Conservation (phyloP, 192 early-diverging fungal species). For the Thamnidium elegans region DNA sequence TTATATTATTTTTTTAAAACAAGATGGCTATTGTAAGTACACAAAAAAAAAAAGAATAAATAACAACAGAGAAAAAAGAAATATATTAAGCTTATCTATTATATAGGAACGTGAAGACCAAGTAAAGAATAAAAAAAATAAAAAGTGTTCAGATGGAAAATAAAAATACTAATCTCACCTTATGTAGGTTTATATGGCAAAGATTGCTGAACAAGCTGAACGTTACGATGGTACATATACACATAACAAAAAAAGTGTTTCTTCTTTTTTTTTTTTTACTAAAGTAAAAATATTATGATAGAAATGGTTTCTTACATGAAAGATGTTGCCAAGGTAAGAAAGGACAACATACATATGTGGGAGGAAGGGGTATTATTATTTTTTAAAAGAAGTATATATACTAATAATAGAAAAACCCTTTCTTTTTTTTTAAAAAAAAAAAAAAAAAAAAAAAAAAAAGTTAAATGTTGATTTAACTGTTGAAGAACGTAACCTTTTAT, state of each 20-base stretch:
- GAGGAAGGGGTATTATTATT: background rate
- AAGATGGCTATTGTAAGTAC: conserved; percentile 13
- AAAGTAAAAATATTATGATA: background rate
- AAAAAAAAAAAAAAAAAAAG: conserved; percentile 33
- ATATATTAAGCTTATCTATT: background rate
- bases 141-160: background rate
- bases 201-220: conserved; percentile 98
- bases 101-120: conserved; percentile 43
- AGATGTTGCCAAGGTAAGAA: conserved; percentile 45
- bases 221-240: conserved; percentile 86
- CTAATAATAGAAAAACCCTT: background rate
- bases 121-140: conserved; percentile 9
- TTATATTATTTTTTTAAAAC: background rate
- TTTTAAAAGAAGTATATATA: no score
- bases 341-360: background rate
- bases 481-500: conserved; percentile 78
- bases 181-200: conserved; percentile 89
- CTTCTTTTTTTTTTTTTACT: background rate
- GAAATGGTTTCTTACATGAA: conserved; percentile 24
- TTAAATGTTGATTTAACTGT: conserved; percentile 80
- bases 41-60: background rate
- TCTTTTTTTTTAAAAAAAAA: background rate
- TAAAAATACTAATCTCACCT: background rate
- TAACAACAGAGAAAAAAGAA: background rate
- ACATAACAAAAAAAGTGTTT: background rate